Percentiles rank a stretch among this genome's conserved stretches.
Evolutionary conservation across 768 basidiomycete genomes (phyloP).

Genomic region (Auricularia cornea): DNA sequence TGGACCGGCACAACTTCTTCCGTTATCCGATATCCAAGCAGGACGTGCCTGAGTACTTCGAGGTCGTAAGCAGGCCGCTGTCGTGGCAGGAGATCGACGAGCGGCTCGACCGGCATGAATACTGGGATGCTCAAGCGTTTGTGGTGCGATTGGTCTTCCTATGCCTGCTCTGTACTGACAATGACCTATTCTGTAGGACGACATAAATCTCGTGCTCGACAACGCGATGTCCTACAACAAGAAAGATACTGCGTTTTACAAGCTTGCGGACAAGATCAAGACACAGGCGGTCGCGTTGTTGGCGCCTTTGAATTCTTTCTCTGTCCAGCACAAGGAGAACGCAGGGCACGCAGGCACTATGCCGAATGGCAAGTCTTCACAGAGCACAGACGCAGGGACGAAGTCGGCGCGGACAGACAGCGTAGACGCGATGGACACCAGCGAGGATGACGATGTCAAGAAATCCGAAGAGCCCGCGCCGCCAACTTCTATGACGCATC

Average conservation of each 20-base stretch:
- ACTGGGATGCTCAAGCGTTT: conserved; percentile 70
- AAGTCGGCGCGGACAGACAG: background rate
- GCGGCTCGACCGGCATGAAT: conserved; percentile 76
- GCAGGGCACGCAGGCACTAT: too few relatives aligned
- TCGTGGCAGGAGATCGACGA: conserved; percentile 74
- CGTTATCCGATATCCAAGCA: conserved; percentile 69
- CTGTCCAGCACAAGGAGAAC: background rate
- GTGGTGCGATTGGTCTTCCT: conserved; percentile 34
- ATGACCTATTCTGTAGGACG: conserved; percentile 39
- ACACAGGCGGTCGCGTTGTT: conserved; percentile 32
- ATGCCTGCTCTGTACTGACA: background rate
- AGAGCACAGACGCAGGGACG: too few relatives aligned
- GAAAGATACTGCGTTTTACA: conserved; percentile 60
- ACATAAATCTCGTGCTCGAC: conserved; percentile 72
- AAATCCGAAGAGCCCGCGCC: conserved; percentile 9
- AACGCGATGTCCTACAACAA: conserved; percentile 88
- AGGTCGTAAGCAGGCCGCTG: conserved; percentile 81
- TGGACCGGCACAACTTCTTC: conserved; percentile 70
- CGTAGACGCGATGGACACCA: background rate
- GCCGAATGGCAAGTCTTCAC: too few relatives aligned
- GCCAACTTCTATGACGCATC: conserved; percentile 29
- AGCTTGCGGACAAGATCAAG: conserved; percentile 58
- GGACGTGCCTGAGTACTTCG: conserved; percentile 87
- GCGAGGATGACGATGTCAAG: background rate
- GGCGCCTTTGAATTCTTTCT: conserved; percentile 17